Base-by-base conservation (phyloP, 331 rosid genomes). In the Quercus tomentella region DNA sequence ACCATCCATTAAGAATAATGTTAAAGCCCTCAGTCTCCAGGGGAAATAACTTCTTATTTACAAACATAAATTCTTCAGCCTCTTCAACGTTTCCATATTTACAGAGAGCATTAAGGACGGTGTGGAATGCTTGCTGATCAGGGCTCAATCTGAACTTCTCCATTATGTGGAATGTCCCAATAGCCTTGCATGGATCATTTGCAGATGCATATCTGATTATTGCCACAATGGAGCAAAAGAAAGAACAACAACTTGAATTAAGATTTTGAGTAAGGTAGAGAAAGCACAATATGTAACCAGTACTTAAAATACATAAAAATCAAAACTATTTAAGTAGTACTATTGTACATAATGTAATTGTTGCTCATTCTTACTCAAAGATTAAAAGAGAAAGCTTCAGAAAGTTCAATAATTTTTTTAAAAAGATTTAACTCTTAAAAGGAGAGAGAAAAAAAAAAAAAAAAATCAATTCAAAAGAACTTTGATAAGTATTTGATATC, bases 61-160 rank as follows among this genome's bases (percentile, higher is more conserved):
- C 81, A 25, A 92, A 84, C 97, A 94, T 92, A 78, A 89, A 89
- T 85, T 92, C 98, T 90, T 94, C 97, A 35, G 97, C 98, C 84
- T 94, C 97, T 77, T 94, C 97, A 2, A 89, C 83, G 68, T 87
- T 86, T 49, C 92, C 97, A 77, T 91, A 73, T 69, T 79, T 85
- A 84, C 97, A 92, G 22, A 94, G 97, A 23, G 92, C 83, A 73
- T 73, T 83, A 79, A 94, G 77, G 68, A 93, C 89, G 15, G 82
- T 76, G 80, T 73, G 80, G 80, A 88, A 85, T 57, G 96, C 93
- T 79, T 84, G 93, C 77, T 83, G 89, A 84, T 94, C 97, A 58
- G 92, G 94, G 79, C 78, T 65, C 93, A 92, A 73, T 73, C 86
- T 88, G 79, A 91, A 92, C 83, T 86, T 92, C 82, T 92, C 93